These are phyloP conservation scores for Pigoraptor vietnamica DNA, from an alignment of 78 protist genomes.

Conservation along the genomic window DNA sequence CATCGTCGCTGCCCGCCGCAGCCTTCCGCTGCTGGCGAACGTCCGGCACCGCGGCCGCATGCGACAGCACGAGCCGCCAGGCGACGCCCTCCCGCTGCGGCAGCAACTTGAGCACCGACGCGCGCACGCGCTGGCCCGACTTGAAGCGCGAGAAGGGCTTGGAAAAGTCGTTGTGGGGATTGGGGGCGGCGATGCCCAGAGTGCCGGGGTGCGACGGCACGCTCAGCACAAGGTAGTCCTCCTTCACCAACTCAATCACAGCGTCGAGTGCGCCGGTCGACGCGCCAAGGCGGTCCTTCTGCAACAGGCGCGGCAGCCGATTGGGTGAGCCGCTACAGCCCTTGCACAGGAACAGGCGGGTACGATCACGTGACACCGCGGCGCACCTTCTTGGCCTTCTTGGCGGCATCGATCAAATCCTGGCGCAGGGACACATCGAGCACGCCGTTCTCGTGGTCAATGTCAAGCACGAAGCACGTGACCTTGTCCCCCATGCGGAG, in stretches of 20 bases:
- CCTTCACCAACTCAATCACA: neutral
- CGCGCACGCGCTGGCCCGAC: neutral
- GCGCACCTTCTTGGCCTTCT: neutral
- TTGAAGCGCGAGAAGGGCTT: neutral
- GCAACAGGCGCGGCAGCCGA: neutral
- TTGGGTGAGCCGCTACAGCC: no score
- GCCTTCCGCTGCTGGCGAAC: neutral
- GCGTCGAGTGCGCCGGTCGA: neutral
- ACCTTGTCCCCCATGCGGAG: neutral
- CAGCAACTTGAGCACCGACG: neutral
- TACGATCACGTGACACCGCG: no score
- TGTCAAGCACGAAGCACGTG: neutral
- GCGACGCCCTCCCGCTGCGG: neutral
- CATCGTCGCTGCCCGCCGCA: neutral
- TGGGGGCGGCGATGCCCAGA: neutral
- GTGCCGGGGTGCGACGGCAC: neutral
- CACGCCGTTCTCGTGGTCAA: neutral
- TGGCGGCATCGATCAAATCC: neutral
- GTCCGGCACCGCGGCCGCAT: neutral
- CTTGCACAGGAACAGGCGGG: no score
- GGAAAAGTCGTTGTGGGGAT: neutral
- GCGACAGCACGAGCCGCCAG: neutral
- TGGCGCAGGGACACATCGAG: neutral
- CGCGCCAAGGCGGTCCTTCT: neutral
- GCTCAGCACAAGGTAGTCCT: neutral